A percentile compares a stretch with the other conserved stretches of the same genome.
These are phyloP conservation scores for Mucuna pruriens DNA, from an alignment of 306 rosid genomes.

Conservation along the genomic window DNA sequence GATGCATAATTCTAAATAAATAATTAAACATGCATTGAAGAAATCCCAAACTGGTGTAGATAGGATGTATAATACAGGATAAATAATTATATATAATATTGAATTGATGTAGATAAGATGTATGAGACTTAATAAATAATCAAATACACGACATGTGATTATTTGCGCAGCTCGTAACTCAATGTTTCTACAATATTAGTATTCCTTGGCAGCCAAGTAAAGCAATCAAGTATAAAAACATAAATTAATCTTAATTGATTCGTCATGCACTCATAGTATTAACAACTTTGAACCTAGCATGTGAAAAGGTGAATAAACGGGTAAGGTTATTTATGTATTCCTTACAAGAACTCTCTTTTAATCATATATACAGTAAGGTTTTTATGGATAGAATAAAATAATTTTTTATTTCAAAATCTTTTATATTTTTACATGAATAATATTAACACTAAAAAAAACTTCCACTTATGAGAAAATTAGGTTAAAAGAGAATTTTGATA, in stretches of 20 bases:
- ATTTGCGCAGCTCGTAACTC: not conserved
- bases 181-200: not conserved
- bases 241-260: not conserved
- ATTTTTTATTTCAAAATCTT: no score
- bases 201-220: slow-evolving; percentile 6
- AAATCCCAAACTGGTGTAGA: not conserved
- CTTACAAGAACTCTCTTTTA: no score
- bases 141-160: not conserved
- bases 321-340: no score
- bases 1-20: not conserved
- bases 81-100: not conserved
- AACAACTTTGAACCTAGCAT: no score
- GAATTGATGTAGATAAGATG: not conserved
- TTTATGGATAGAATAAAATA: no score
- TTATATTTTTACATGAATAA: no score
- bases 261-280: not conserved
- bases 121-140: not conserved
- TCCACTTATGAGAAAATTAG: no score
- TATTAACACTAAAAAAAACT: no score
- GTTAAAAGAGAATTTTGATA: no score
- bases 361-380: no score
- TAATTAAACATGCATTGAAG: not conserved
- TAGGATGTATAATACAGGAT: not conserved
- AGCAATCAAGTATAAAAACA: not conserved
- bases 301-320: no score